Conservation (phyloP, 2,329 filamentous ascomycete genomes). For the Talaromyces pinophilus region DNA sequence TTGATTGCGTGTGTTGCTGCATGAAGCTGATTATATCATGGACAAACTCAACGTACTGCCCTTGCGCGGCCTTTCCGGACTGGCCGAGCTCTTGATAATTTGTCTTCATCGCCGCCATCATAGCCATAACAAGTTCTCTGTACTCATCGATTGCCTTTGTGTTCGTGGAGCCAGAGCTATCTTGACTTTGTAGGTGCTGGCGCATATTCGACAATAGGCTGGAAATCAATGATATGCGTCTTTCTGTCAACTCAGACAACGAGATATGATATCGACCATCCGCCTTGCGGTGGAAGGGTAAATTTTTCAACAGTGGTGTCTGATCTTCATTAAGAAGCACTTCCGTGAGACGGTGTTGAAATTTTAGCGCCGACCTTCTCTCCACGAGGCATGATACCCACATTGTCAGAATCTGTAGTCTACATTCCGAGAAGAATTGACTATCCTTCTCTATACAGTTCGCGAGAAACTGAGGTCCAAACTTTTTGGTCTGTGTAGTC, state of each 20-base stretch:
- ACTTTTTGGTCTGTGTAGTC: conserved; percentile 52
- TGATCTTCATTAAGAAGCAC: conserved; percentile 53
- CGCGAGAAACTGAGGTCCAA: conserved; percentile 49
- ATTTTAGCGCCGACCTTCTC: conserved; percentile 61
- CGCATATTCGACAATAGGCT: conserved; percentile 62
- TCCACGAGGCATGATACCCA: conserved; percentile 61
- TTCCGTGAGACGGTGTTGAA: conserved; percentile 60
- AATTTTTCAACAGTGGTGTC: conserved; percentile 56
- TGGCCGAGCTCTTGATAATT: conserved; percentile 59
- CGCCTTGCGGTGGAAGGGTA: conserved; percentile 54
- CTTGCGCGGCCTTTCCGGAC: conserved; percentile 39
- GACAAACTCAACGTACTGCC: conserved; percentile 63
- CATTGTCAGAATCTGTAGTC: conserved; percentile 51
- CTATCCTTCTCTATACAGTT: conserved; percentile 47
- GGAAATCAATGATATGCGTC: conserved; percentile 59
- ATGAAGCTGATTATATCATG: conserved; percentile 61
- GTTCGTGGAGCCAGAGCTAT: conserved; percentile 35
- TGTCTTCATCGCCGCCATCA: conserved; percentile 63
- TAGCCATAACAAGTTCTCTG: conserved; percentile 52
- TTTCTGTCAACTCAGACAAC: conserved; percentile 54
- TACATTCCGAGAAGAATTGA: conserved; percentile 48
- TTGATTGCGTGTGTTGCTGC: conserved; percentile 60
- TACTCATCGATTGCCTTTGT: conserved; percentile 49
- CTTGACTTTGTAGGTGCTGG: conserved; percentile 45
- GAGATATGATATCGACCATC: conserved; percentile 50